phyloP scores from a whole-genome alignment of 2,329 filamentous ascomycete species.

The Albifimbria verrucaria region DNA sequence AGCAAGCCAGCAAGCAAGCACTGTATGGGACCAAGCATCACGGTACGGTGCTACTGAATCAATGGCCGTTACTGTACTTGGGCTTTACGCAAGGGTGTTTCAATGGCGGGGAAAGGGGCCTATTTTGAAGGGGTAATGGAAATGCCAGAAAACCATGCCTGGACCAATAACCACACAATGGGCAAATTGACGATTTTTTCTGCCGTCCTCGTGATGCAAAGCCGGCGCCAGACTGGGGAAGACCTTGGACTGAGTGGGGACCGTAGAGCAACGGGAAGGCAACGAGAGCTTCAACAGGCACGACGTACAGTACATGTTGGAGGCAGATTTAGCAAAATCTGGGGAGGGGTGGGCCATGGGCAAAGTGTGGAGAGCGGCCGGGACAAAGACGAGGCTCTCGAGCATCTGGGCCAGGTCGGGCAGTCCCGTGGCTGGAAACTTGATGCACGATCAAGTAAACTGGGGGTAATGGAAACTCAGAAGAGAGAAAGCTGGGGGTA shows the following conservation, averaged over 20 bases:
- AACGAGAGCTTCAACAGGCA: too few species aligned
- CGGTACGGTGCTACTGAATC: too few species aligned
- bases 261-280: not conserved
- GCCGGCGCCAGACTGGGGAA: conserved; percentile 12
- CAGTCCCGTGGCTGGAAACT: conserved; percentile 20
- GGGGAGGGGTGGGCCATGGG: not conserved
- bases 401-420: conserved; percentile 8
- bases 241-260: not conserved
- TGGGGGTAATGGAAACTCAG: conserved; percentile 32
- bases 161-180: not conserved
- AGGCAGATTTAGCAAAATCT: not conserved
- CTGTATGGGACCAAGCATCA: too few species aligned
- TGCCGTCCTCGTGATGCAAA: conserved; percentile 25
- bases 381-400: too few species aligned
- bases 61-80: not conserved
- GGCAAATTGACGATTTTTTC: conserved; percentile 7
- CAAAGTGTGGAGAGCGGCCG: too few species aligned
- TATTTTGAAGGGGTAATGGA: conserved; percentile 2
- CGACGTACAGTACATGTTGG: too few species aligned
- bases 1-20: too few species aligned
- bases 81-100: not conserved
- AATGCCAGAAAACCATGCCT: conserved; percentile 2
- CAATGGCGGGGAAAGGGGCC: not conserved
- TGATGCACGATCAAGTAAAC: conserved; percentile 35
- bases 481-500: conserved; percentile 31